Percentiles rank a stretch among this genome's conserved stretches.
These are phyloP conservation scores for Pestalotiopsis sp. DNA, from an alignment of 2,329 filamentous ascomycete genomes.

Conservation along the genomic window DNA sequence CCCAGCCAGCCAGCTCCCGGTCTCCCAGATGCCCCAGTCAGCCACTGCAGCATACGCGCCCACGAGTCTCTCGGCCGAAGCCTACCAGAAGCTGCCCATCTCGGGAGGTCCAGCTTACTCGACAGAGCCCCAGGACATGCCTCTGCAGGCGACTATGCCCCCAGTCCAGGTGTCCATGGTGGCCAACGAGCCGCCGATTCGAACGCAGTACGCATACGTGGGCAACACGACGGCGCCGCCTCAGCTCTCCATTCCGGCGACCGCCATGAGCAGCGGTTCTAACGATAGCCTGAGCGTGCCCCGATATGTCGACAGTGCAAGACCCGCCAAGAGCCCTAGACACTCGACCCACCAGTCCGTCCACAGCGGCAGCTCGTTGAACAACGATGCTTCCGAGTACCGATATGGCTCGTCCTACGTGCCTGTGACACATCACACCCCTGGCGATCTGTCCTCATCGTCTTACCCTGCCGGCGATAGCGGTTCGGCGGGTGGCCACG, in stretches of 20 bases:
- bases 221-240: constrained; percentile 52
- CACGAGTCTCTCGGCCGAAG: constrained; percentile 50
- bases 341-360: constrained; percentile 57
- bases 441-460: constrained; percentile 38
- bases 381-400: constrained; percentile 57
- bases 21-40: constrained; percentile 52
- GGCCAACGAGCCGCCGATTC: constrained; percentile 50
- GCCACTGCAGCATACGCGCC: constrained; percentile 51
- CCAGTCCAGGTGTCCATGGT: constrained; percentile 55
- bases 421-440: constrained; percentile 33
- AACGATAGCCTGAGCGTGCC: constrained; percentile 55
- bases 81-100: constrained; percentile 57
- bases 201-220: constrained; percentile 59
- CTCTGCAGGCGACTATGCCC: constrained; percentile 56
- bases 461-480: constrained; percentile 29
- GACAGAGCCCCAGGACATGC: constrained; percentile 56
- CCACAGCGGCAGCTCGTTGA: constrained; percentile 51
- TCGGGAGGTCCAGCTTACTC: constrained; percentile 50
- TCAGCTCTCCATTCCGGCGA: constrained; percentile 48
- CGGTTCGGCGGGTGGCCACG: constrained; percentile 15
- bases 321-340: constrained; percentile 59
- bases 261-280: constrained; percentile 41
- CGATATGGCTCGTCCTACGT: constrained; percentile 53
- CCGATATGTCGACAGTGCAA: constrained; percentile 58
- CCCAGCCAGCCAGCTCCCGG: constrained; percentile 43